A percentile compares a stretch with the other conserved stretches of the same genome.
These are phyloP conservation scores for Cladosporium sphaerospermum DNA, from an alignment of 2,329 filamentous ascomycete species.

Conservation along the genomic window DNA sequence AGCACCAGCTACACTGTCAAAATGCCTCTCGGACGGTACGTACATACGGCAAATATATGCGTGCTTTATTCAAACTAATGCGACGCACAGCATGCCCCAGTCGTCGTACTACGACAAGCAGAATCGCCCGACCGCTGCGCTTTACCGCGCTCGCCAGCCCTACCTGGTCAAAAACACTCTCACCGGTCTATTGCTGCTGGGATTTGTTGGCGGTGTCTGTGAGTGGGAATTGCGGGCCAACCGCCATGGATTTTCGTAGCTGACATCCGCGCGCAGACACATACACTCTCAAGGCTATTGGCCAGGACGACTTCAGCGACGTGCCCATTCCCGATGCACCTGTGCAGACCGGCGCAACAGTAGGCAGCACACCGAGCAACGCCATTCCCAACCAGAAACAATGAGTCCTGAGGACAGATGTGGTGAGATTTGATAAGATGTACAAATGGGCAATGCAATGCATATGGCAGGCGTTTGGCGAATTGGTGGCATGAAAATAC, in stretches of 20 bases:
- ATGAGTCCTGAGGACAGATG: background rate
- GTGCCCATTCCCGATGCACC: conserved; percentile 80
- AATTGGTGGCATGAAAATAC: conserved; percentile 3
- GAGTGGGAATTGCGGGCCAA: conserved; percentile 39
- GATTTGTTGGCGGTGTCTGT: conserved; percentile 83
- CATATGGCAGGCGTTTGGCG: conserved; percentile 11
- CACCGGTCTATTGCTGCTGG: conserved; percentile 68
- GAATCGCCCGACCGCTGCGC: conserved; percentile 77
- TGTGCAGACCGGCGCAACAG: conserved; percentile 34
- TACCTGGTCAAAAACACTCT: conserved; percentile 86
- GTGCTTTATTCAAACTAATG: conserved; percentile 14
- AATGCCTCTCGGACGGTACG: conserved; percentile 22
- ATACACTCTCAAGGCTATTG: conserved; percentile 75
- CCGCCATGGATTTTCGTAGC: background rate
- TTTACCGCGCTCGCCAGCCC: conserved; percentile 84
- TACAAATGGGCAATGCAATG: background rate
- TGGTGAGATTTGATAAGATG: background rate
- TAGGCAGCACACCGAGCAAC: conserved; percentile 3
- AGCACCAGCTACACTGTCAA: conserved; percentile 3
- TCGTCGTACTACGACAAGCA: conserved; percentile 89
- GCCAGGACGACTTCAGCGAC: conserved; percentile 95
- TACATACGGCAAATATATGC: background rate
- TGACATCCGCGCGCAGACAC: conserved; percentile 45
- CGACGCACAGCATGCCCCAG: conserved; percentile 47
- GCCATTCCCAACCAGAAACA: background rate